A percentile compares a stretch with the other conserved stretches of the same genome.
These are phyloP conservation scores for Boletus huronensis DNA, from an alignment of 768 basidiomycete species.

Conservation along the genomic window DNA sequence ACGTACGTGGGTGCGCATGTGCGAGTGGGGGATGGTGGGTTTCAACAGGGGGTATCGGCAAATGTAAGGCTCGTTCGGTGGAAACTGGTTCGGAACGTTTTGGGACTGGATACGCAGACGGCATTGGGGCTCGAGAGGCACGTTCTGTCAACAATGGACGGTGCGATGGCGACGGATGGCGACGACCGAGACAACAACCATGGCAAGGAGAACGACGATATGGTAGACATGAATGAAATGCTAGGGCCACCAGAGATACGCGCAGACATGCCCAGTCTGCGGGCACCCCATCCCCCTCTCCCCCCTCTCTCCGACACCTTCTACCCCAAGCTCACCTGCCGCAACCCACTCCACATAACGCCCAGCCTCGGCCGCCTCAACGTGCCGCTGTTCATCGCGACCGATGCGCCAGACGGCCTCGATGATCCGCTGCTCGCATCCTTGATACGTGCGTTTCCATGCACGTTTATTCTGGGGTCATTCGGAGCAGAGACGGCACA, in stretches of 20 bases:
- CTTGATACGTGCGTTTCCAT: constrained; percentile 58
- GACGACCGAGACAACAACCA: neutral
- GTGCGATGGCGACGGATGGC: neutral
- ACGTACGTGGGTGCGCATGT: constrained; percentile 63
- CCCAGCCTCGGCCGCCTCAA: constrained; percentile 42
- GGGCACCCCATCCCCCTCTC: constrained; percentile 28
- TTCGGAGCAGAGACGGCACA: constrained; percentile 36
- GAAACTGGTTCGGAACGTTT: constrained; percentile 47
- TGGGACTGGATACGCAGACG: constrained; percentile 41
- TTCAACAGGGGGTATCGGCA: constrained; percentile 38
- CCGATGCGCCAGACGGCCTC: constrained; percentile 46
- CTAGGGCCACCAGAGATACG: constrained; percentile 18
- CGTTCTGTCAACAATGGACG: neutral
- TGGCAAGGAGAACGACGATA: neutral
- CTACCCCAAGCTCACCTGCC: constrained; percentile 34
- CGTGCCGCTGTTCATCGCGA: constrained; percentile 62
- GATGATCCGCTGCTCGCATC: constrained; percentile 41
- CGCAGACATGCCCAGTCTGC: constrained; percentile 18
- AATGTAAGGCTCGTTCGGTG: constrained; percentile 55
- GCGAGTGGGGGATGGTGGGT: constrained; percentile 66
- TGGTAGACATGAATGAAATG: neutral
- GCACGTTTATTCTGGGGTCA: constrained; percentile 54
- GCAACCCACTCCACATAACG: constrained; percentile 34
- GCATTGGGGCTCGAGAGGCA: constrained; percentile 30
- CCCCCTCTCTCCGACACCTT: constrained; percentile 20